Base-by-base conservation (phyloP, 306 rosid species). In the Arachis hypogaea region DNA sequence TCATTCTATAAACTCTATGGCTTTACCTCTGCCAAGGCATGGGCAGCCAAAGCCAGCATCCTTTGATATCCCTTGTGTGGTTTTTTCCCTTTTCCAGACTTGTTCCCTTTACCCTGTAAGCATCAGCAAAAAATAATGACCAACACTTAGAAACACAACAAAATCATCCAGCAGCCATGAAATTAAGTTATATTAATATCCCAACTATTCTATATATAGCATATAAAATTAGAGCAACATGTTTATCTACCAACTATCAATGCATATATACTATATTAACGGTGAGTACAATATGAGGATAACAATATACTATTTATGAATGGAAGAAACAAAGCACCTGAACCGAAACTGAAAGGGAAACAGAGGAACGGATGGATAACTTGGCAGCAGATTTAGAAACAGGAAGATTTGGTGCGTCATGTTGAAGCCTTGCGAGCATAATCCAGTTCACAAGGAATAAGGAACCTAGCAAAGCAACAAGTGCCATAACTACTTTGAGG, bases 11-110 rank as follows among this genome's bases (percentile, higher is more conserved):
- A 61, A 66, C 68, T 45, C 52, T 2, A 67, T 41, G 30, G 52
- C 65, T 11, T 49, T 94, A 94, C 97, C 97, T 91, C 97, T 64
- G 99, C 97, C 78, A 92, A 84, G 10, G 97, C 97, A 83, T 90
- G 99, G 11, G 99, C 89, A 66, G 99, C 93, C 81, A 94, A 75
- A 65, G 93, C 92, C 88, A 94, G 74, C 90, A 94, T 46, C 83
- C 99, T 85, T 45, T 79, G 90, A 63, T 85, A 92, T 58, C 90
- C 95, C 76, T 79, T 88, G 52, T 11, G 82, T 28, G 75, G 66
- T 77, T 78, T 84, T 76, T 88, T 89, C 55, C 78, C 88, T 75
- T 77, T 83, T 63, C 86, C 82, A 80, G 50, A 6, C 79, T 85
- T 91, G 47, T 57, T 84, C 87, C 42, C 64, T 52, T 83, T 89